These are phyloP conservation scores for Plantago ovata DNA, from an alignment of 257 asterid genomes.

Conservation along the genomic window DNA sequence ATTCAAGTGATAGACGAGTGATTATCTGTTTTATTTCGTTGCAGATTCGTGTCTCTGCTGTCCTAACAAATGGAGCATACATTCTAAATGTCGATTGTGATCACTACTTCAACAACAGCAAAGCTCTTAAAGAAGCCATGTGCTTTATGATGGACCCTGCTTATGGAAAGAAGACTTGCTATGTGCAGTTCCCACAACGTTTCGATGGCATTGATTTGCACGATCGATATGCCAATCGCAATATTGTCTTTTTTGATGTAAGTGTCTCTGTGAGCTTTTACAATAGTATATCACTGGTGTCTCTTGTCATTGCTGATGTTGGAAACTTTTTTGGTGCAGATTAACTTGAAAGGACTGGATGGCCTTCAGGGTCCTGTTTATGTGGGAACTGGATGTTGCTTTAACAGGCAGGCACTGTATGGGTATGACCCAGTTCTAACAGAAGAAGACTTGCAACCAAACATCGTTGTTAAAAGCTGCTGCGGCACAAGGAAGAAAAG, in stretches of 20 bases:
- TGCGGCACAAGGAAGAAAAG: constrained; percentile 76
- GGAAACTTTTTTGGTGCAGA: constrained; percentile 35
- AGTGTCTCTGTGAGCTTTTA: constrained; percentile 14
- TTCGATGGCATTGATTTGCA: constrained; percentile 73
- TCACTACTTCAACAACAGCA: constrained; percentile 80
- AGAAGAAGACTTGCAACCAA: constrained; percentile 78
- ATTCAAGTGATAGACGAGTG: constrained; percentile 7
- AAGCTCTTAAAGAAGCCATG: constrained; percentile 94
- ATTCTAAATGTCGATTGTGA: constrained; percentile 88
- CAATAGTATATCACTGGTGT: not conserved
- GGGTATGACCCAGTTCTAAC: constrained; percentile 86
- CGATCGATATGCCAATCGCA: constrained; percentile 76
- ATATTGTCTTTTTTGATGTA: constrained; percentile 64
- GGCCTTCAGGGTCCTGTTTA: constrained; percentile 95
- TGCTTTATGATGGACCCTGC: constrained; percentile 80
- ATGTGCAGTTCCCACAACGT: constrained; percentile 45
- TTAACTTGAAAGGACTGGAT: constrained; percentile 88
- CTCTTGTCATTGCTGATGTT: constrained; percentile 8
- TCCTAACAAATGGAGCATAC: constrained; percentile 78
- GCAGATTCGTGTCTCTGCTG: constrained; percentile 88
- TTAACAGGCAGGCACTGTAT: constrained; percentile 79
- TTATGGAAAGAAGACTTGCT: constrained; percentile 69
- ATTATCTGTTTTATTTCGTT: constrained; percentile 8
- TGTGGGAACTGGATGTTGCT: constrained; percentile 95
- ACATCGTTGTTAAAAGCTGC: constrained; percentile 67